Evolutionary conservation across 768 basidiomycete species (phyloP).

Genomic region (Naganishia antarctica): DNA sequence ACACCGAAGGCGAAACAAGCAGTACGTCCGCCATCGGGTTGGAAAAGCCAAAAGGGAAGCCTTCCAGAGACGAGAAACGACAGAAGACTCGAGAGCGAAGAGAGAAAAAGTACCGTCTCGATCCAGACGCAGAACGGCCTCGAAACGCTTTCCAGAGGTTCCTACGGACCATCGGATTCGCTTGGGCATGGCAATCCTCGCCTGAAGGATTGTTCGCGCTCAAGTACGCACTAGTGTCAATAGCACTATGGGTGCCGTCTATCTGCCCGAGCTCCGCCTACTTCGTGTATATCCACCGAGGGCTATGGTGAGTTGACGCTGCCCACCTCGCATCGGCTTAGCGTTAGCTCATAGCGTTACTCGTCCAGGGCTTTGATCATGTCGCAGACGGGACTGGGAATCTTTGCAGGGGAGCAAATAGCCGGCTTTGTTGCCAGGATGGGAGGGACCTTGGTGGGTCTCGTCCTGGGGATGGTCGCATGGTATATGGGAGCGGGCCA

Average conservation of each 20-base stretch:
- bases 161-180: slow-evolving; percentile 47
- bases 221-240: slow-evolving; percentile 54
- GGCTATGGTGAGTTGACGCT: slow-evolving; percentile 11
- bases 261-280: slow-evolving; percentile 53
- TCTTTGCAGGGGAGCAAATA: slow-evolving; percentile 61
- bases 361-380: slow-evolving; percentile 56
- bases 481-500: slow-evolving; percentile 54
- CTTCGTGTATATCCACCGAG: slow-evolving; percentile 45
- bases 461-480: slow-evolving; percentile 53
- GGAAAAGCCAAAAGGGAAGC: not conserved
- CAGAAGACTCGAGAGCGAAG: slow-evolving; percentile 27
- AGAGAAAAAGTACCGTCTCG: slow-evolving; percentile 34
- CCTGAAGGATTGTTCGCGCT: slow-evolving; percentile 56
- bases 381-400: slow-evolving; percentile 59
- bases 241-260: slow-evolving; percentile 57
- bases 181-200: slow-evolving; percentile 52
- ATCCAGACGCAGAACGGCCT: slow-evolving; percentile 57
- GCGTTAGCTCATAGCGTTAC: no score
- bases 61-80: slow-evolving; percentile 9
- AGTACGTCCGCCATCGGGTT: not conserved
- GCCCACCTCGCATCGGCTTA: no score
- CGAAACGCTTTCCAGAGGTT: slow-evolving; percentile 52
- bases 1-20: slow-evolving; percentile 48
- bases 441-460: slow-evolving; percentile 53
- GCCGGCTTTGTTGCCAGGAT: slow-evolving; percentile 53